These are phyloP conservation scores for Candida pseudoviswanathii DNA, from an alignment of 1,139 yeast genomes.

Conservation along the genomic window DNA sequence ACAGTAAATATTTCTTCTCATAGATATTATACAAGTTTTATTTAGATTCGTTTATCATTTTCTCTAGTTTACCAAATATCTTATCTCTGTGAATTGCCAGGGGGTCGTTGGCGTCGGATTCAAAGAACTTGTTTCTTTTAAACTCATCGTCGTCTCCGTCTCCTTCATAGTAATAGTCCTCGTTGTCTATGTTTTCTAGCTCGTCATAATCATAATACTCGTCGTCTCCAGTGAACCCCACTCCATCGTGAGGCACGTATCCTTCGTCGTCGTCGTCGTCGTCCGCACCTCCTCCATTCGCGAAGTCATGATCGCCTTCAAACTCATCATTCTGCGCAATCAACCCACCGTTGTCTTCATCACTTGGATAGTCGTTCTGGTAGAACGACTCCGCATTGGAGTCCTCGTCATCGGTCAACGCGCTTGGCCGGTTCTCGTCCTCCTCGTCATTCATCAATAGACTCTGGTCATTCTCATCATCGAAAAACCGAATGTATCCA, in stretches of 20 bases:
- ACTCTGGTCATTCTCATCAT: conserved; percentile 57
- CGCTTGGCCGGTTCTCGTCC: conserved; percentile 37
- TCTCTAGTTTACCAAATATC: conserved; percentile 58
- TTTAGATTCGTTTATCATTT: conserved; percentile 36
- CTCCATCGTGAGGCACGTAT: conserved; percentile 42
- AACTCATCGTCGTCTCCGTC: conserved; percentile 24
- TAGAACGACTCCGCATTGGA: conserved; percentile 83
- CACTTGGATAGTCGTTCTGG: conserved; percentile 93
- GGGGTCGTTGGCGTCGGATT: conserved; percentile 57
- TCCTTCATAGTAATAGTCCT: conserved; percentile 28
- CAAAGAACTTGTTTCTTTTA: conserved; percentile 51
- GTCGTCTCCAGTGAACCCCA: conserved; percentile 19
- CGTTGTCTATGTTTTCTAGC: conserved; percentile 19
- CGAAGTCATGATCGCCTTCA: conserved; percentile 16
- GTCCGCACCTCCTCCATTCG: conserved; percentile 15
- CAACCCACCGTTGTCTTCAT: conserved; percentile 63
- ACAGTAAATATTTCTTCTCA: conserved; percentile 43
- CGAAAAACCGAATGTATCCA: conserved; percentile 69
- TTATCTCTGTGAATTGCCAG: conserved; percentile 64
- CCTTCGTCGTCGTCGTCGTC: conserved; percentile 20
- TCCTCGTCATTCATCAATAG: conserved; percentile 42
- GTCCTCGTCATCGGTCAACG: conserved; percentile 44
- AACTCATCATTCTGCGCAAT: conserved; percentile 14
- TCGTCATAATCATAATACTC: conserved; percentile 19
- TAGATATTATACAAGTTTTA: conserved; percentile 17